Conservation (phyloP, 179 eudicot genomes). For the Pouteria campechiana region DNA sequence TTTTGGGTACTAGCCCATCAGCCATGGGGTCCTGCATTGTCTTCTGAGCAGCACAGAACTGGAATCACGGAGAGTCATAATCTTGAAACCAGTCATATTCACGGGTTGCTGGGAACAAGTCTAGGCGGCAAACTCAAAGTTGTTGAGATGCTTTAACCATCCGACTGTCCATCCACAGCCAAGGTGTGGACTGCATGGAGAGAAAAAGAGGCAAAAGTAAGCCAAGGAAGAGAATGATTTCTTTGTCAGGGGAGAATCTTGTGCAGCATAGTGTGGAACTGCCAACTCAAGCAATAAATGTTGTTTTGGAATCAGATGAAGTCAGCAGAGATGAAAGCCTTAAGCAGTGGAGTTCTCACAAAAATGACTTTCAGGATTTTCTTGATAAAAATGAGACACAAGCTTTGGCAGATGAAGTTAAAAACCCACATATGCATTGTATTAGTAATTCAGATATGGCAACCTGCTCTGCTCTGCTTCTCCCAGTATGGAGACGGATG, state of each 20-base stretch:
- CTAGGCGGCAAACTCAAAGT: no score
- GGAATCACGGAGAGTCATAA: no score
- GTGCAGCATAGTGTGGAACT: slow-evolving; percentile 3
- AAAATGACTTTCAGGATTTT: slow-evolving; percentile 1
- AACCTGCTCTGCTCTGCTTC: slow-evolving; percentile 7
- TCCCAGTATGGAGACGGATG: slow-evolving; percentile 17
- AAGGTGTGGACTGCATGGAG: slow-evolving; percentile 22
- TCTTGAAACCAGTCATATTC: no score
- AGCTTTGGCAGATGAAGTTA: not conserved
- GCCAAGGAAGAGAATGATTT: slow-evolving; percentile 40
- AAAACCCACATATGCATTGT: slow-evolving; percentile 3
- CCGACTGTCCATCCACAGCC: no score
- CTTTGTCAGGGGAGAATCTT: slow-evolving; percentile 25
- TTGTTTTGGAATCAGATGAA: slow-evolving; percentile 4
- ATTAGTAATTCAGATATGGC: slow-evolving; percentile 9
- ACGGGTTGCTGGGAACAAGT: no score
- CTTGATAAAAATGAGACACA: not conserved
- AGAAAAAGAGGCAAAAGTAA: slow-evolving; percentile 29
- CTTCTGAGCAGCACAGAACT: no score
- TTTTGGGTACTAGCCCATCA: no score
- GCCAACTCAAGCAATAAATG: slow-evolving; percentile 9
- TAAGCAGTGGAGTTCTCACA: slow-evolving; percentile 4
- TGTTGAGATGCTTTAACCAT: no score
- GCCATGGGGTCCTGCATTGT: no score
- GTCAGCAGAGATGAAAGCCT: slow-evolving; percentile 11